Conservation (phyloP, 164 flowering plant genomes). For the Magnolia changhungtana region DNA sequence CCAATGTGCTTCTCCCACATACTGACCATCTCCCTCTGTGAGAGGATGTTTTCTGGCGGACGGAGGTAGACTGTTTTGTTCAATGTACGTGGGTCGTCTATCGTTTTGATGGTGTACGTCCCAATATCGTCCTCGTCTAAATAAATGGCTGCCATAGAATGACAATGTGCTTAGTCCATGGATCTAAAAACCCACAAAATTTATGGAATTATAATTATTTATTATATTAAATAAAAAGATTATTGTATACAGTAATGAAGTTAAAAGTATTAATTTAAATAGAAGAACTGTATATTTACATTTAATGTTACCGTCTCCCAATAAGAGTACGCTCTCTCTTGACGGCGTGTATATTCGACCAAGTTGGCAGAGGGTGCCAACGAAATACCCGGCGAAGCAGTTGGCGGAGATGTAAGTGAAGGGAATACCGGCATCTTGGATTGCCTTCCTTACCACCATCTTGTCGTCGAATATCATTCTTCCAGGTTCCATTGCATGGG, state of each 20-base stretch:
- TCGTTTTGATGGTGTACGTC: conserved; percentile 52
- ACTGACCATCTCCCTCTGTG: conserved; percentile 52
- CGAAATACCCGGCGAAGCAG: conserved; percentile 27
- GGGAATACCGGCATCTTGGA: conserved; percentile 24
- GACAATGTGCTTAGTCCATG: neutral
- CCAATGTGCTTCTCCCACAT: conserved; percentile 64
- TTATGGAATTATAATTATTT: no score
- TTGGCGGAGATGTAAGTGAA: conserved; percentile 26
- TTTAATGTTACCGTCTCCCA: conserved; percentile 20
- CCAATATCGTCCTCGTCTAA: conserved; percentile 75
- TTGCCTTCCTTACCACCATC: conserved; percentile 24
- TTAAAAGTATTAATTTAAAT: no score
- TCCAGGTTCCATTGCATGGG: conserved; percentile 21
- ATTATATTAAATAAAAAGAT: no score
- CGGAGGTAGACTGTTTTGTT: conserved; percentile 63
- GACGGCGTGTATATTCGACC: conserved; percentile 14
- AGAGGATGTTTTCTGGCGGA: conserved; percentile 57
- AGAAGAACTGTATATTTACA: conserved; percentile 1
- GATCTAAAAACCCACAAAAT: no score
- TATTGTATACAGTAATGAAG: no score
- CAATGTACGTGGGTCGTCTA: conserved; percentile 64
- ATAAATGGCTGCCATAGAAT: conserved; percentile 37
- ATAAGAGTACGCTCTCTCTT: conserved; percentile 10
- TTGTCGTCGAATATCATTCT: conserved; percentile 24
- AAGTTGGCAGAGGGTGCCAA: conserved; percentile 13